Base-by-base conservation (phyloP, 2,329 filamentous ascomycete genomes). In the Rhytidhysteron rufulum region DNA sequence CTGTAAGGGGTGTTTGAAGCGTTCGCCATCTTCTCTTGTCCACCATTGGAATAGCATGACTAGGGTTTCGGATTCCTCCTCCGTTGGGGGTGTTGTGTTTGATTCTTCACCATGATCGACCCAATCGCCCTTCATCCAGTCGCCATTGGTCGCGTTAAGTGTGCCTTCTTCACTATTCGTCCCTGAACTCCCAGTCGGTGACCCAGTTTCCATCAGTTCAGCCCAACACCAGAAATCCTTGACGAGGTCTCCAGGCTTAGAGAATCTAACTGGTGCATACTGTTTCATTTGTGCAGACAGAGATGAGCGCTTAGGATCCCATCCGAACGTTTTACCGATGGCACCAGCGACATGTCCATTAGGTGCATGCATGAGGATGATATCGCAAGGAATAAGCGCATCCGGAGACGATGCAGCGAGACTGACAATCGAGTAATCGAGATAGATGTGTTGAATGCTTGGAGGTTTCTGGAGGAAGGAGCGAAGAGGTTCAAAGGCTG, bases 11-110 rank as follows among this genome's bases (percentile, higher is more conserved):
- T 59, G 48, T 38, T 58, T 58, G 48, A 60, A 62, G 10, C 57
- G 43, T 5, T 57, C 57, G 7, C 47, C 58, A 34, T 50, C 48
- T n/a, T 35, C 45, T 30, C 47, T 53, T 34, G 45, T 53, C 13
- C 40, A 49, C 58, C 58, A 62, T 34, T 56, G 52, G 45, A 62
- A 60, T 2, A 60, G 45, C 53, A 56, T 59, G 35, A 62, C 38
- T 13, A 62, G 46, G 8, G 51, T 53, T 42, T 60, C 57, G n/a
- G n/a, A n/a, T n/a, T n/a, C n/a, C n/a, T n/a, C n/a, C 10, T 55
- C 52, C 9, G 53, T 48, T 41, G 37, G 42, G 18, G 6, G 29
- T 24, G 17, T 43, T 37, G 13, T 27, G 24, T 13, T 27, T 8
- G 24, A 7, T 8, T 7, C 13, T 13, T 27, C 24, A 13, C 13